Base-by-base conservation (phyloP, 257 asterid genomes). In the Anisodus tanguticus region DNA sequence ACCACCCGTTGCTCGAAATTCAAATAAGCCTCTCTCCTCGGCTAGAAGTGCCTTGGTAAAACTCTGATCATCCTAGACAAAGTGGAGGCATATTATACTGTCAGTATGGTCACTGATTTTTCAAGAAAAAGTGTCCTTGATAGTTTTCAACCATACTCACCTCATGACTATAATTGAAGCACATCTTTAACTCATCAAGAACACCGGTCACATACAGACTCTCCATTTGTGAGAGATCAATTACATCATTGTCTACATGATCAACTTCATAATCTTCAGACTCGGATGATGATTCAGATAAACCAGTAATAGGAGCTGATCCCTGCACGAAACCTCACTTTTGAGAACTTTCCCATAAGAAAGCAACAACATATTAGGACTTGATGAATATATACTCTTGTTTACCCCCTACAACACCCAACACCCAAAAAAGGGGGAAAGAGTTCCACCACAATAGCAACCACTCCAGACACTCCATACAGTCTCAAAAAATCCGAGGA, bases 1-100 rank as follows among this genome's bases (percentile, higher is more conserved):
- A 81, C 98, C 98, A 87, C 99, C 99, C 39, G 89, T 96, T 84
- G 99, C 99, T 86, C 98, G 97, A 87, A 96, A 92, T 83, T 94
- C 99, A 85, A 96, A 91, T 88, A 96, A 89, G 82, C 87, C 91
- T 82, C 87, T 92, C 92, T 96, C 99, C 88, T 92, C 95, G 17
- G 95, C 97, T 68, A 92, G 95, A 88, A 96, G 98, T 89, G 92
- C 91, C 92, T 90, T 91, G 90, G 82, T 80, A 83, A 88, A 89
- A 86, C 89, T 92, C 87, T 87, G 91, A 60, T 90, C 95, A 69
- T 86, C 89, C 98, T 93, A 87, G 37, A 83, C 45, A 81, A 77
- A 69, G 6, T 51, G 78, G 45, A 47, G 54, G 84, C 9, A 83
- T 12, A 15, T 19, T 19, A 16, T 16, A 45, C 60, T 12, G 58